Base-by-base conservation (phyloP, 345 rosid species). In the Carallia pectinifolia region DNA sequence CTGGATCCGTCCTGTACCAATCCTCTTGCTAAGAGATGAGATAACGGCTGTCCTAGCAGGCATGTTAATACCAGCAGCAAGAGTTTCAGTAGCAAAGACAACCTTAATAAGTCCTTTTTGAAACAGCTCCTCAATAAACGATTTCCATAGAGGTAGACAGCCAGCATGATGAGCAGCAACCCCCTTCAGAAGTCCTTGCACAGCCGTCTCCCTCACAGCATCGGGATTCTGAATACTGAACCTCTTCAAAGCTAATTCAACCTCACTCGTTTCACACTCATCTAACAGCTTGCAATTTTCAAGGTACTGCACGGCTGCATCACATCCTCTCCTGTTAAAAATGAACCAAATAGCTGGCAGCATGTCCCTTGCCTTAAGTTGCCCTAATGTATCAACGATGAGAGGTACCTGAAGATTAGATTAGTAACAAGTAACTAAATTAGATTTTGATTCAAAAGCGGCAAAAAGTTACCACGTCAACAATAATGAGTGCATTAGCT, bases 111-210 rank as follows among this genome's bases (percentile, higher is more conserved):
- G 93, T 53, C 98, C 98, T 79, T 87, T 80, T 70, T 88, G 97
- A 77, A 94, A 91, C 72, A 94, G 84, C 74, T 94, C 95, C 79
- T 94, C 98, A 39, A 88, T 85, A 71, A 94, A 90, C 63, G 95
- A 88, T 81, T 94, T 91, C 97, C 98, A 94, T 54, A 91, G 79
- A 56, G 98, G 98, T 59, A 94, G 83, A 83, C 99, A 95, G 54
- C 99, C 99, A 27, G 99, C 97, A 80, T 95, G 99, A 80, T 95
- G 99, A 12, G 97, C 96, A 71, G 97, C 96, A 77, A 86, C 87
- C 72, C 97, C 99, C 69, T 76, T 81, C 56, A 83, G 76, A 70
- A 95, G 90, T 72, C 99, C 99, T 83, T 87, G 86, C 53, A 87
- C 84, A 47, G 97, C 92, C 72, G 82, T 76, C 79, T 91, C 97